A percentile compares a stretch with the other conserved stretches of the same genome.
These are phyloP conservation scores for Vinca major DNA, from an alignment of 305 asterid species.

Conservation along the genomic window DNA sequence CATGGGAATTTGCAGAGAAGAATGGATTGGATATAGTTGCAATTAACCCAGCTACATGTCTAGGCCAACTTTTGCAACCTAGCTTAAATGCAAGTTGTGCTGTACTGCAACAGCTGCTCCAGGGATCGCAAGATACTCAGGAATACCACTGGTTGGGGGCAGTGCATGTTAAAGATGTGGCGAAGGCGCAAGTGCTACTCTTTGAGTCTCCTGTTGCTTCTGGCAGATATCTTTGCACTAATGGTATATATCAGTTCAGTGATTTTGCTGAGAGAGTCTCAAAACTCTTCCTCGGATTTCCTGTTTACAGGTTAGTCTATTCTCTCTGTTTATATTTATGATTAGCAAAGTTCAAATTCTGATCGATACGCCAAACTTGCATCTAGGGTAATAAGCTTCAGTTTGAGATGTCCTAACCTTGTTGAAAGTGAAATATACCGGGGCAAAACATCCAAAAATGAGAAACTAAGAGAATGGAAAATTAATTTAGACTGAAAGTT, in stretches of 20 bases:
- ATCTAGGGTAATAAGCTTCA: not conserved
- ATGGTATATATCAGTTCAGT: slow-evolving; percentile 67
- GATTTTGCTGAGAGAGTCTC: slow-evolving; percentile 61
- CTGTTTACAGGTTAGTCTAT: slow-evolving; percentile 62
- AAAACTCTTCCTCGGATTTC: slow-evolving; percentile 50
- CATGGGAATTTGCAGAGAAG: slow-evolving; percentile 66
- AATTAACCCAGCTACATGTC: slow-evolving; percentile 65
- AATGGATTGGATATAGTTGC: slow-evolving; percentile 57
- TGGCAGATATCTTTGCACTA: slow-evolving; percentile 81
- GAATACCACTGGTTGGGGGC: slow-evolving; percentile 89
- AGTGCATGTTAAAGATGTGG: slow-evolving; percentile 83
- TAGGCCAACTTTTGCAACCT: slow-evolving; percentile 66
- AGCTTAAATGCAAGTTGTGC: slow-evolving; percentile 81
- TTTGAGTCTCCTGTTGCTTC: slow-evolving; percentile 60
- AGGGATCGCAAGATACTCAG: slow-evolving; percentile 67
- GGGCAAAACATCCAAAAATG: not conserved
- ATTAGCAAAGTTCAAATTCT: not conserved
- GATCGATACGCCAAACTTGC: not conserved
- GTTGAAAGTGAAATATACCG: slow-evolving; percentile 2
- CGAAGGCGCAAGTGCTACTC: slow-evolving; percentile 56
- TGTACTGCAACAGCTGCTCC: slow-evolving; percentile 64
- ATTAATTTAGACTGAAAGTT: slow-evolving; percentile 1
- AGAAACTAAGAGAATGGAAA: not conserved
- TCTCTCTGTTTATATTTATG: slow-evolving; percentile 1
- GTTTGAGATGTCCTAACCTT: not conserved